Evolutionary conservation across 768 basidiomycete genomes (phyloP).

Genomic region (Pisolithus marmoratus): DNA sequence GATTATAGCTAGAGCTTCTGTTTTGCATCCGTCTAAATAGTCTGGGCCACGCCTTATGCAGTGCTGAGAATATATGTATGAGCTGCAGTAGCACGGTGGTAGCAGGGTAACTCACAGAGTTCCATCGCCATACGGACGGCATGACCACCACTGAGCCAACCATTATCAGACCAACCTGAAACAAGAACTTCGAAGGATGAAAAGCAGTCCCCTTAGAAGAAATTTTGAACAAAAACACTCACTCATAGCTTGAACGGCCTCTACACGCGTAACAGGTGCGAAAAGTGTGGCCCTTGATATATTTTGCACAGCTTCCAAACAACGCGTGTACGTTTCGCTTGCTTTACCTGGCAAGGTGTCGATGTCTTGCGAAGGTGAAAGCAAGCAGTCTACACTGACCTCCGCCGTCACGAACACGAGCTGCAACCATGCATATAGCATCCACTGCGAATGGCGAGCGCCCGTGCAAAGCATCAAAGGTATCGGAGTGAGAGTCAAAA

Average conservation of each 20-base stretch:
- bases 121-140: constrained; percentile 98
- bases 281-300: constrained; percentile 87
- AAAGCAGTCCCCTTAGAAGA: constrained; percentile 1
- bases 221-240: constrained; percentile 21
- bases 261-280: constrained; percentile 74
- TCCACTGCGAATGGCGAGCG: constrained; percentile 93
- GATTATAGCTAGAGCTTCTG: constrained; percentile 42
- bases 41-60: constrained; percentile 90
- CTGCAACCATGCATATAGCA: constrained; percentile 90
- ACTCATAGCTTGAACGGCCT: constrained; percentile 95
- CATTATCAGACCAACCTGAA: constrained; percentile 92
- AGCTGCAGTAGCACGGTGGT: neutral
- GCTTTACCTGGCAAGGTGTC: constrained; percentile 46
- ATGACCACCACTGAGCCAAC: constrained; percentile 93
- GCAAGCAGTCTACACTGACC: constrained; percentile 39
- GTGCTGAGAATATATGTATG: constrained; percentile 40
- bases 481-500: constrained; percentile 78
- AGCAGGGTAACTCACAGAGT: constrained; percentile 50
- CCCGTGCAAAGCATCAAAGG: constrained; percentile 78
- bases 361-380: neutral
- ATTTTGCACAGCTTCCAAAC: constrained; percentile 77
- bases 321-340: constrained; percentile 68
- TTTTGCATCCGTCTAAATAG: constrained; percentile 73
- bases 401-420: constrained; percentile 86
- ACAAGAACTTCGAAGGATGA: constrained; percentile 57